Evolutionary conservation across 2,329 filamentous ascomycete species (phyloP), one percentile per base, ranked within the genome.

Genomic region (Arachnopeziza araneosa): DNA sequence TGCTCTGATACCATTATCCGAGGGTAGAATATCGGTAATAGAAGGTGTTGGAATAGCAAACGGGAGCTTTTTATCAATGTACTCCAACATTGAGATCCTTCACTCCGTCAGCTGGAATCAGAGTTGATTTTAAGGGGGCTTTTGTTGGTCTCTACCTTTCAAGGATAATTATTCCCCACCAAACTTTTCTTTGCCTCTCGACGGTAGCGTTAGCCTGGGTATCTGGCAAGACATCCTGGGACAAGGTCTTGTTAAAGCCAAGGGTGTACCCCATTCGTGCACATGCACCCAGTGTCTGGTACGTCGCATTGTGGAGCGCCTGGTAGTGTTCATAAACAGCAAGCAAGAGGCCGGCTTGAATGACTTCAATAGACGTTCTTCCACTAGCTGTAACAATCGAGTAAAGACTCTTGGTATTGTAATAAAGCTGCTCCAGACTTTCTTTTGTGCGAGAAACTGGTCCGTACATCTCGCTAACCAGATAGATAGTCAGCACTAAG

Each of bases 301-400:
- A 60, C 4, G 55, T 52, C 17, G 53, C 48, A 9, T 58, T 48
- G 19, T 62, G 22, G 17, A 60, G 30, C 24, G 58, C 60, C 22
- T 64, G 55, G 9, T 55, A 24, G 23, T 60, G 56, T 48, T 64
- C 62, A 50, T 58, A 64, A 12, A 64, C 17, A 50, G 60, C 62
- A 53, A 64, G 44, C n/a, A 64, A 21, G 52, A 64, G 24, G 14
- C 56, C 57, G 22, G 55, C 54, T 53, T 64, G 62, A 21, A 64
- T 52, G 32, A 62, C 17, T 44, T 53, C 53, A 52, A 57, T 59
- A 19, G 62, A 62, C 44, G 51, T 24, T 59, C 56, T 58, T 21
- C 59, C 59, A 22, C 56, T 53, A 2, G 59, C 61, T 7, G n/a
- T 21, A 48, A 60, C 24, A 49, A 49, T 56, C 8, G 19, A n/a